Evolutionary conservation across 1,139 yeast species (phyloP).

Genomic region (Diutina pseudorugosa): DNA sequence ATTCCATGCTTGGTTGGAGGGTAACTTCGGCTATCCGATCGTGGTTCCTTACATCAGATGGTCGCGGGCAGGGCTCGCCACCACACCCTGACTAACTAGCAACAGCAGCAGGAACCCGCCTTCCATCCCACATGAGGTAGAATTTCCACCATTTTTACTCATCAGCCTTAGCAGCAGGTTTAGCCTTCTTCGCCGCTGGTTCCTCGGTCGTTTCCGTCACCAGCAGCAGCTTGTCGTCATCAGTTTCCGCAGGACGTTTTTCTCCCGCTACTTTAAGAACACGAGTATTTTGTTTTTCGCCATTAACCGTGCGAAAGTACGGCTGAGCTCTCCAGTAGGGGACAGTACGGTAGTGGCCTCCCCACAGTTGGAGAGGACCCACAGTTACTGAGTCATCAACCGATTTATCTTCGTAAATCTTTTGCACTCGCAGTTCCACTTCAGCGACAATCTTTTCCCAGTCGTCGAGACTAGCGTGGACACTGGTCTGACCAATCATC

Average conservation of each 20-base stretch:
- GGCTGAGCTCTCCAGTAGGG: conserved; percentile 99
- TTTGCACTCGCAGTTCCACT: conserved; percentile 55
- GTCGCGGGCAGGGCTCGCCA: background rate
- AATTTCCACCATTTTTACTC: too few relatives aligned
- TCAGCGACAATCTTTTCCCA: conserved; percentile 61
- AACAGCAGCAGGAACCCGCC: too few relatives aligned
- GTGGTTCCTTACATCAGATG: background rate
- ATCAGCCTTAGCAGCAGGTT: too few relatives aligned
- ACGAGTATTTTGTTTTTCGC: conserved; percentile 36
- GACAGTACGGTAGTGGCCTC: conserved; percentile 68
- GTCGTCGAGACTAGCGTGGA: conserved; percentile 34
- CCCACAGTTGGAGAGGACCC: conserved; percentile 57
- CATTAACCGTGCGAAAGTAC: conserved; percentile 77
- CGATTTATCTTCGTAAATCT: conserved; percentile 35
- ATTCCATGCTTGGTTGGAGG: background rate
- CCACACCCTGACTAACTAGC: too few relatives aligned
- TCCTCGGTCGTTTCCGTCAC: background rate
- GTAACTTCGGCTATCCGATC: background rate
- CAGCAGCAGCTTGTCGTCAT: background rate
- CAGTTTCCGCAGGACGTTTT: background rate
- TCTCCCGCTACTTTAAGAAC: conserved; percentile 27
- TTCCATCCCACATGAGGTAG: too few relatives aligned
- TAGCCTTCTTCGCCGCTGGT: too few relatives aligned
- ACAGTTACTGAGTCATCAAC: conserved; percentile 38
- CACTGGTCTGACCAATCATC: conserved; percentile 47